Evolutionary conservation across 352 stramenopile genomes (phyloP), one percentile per base, ranked within the genome.

Genomic region (Phytophthora citrophthora): DNA sequence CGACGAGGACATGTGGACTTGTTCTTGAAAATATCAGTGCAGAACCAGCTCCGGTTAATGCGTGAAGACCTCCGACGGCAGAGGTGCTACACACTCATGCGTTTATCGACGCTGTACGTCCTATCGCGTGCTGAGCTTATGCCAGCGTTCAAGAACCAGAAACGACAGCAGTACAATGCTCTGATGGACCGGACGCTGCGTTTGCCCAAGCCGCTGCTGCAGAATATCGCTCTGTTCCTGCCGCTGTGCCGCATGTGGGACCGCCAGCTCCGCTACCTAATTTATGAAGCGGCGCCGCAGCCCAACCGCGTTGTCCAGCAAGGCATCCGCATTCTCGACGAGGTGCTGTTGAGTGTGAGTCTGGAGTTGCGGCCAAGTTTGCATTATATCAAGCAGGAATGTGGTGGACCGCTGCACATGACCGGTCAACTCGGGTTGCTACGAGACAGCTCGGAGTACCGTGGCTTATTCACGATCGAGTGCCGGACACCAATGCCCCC

Each of bases 31-130:
- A 92, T 96, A 57, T 93, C 86, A 6, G 86, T 95, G 34, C 61
- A 91, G 73, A 93, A 96, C 54, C 88, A 96, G 45, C 62, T 94
- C 27, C 74, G 81, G 5, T 62, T 96, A 13, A 96, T 96, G 83
- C 79, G 86, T 38, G 79, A 93, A 54, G 72, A 77, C 26, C 69
- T 94, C 43, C 76, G 88, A 60, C 80, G 77, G 32, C 68, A 93
- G 52, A 79, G 88, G 49, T 92, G 80, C 66, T 84, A 77, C 49
- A 73, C 64, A 32, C 67, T 96, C 8, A 92, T 96, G 74, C 76
- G 81, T 1, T 32, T 96, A 49, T 93, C 76, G 40, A 85, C 80
- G 47, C 65, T 96, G 23, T 93, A 90, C 27, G 69, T 93, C 6
- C 29, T 81, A 23, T 80, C 72, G 5, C 72, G 87, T 6, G 87